These are phyloP conservation scores for Metarhizium rileyi DNA, from an alignment of 2,329 filamentous ascomycete genomes.

Conservation along the genomic window DNA sequence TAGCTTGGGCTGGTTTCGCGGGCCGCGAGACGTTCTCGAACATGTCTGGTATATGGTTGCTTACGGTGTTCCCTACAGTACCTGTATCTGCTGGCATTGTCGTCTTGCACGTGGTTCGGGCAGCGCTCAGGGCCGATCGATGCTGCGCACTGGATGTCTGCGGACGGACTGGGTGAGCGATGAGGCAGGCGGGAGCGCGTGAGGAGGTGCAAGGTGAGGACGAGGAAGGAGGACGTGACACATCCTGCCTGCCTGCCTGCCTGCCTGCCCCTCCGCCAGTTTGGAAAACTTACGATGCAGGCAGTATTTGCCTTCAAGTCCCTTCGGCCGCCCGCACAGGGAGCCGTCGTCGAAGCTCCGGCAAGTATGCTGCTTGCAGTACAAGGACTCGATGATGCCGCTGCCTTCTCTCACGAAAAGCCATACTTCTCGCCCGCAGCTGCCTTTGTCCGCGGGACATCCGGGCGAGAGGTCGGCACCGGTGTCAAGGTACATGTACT, in stretches of 20 bases:
- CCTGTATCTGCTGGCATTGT: neutral
- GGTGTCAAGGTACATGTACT: neutral
- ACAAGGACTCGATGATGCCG: neutral
- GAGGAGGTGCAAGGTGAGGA: neutral
- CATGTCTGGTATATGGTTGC: neutral
- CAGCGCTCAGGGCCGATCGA: neutral
- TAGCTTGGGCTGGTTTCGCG: neutral
- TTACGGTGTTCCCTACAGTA: neutral
- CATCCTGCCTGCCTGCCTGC: neutral
- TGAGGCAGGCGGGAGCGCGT: too few relatives aligned
- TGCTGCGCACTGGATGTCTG: neutral
- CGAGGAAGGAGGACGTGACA: neutral
- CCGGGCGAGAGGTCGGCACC: neutral
- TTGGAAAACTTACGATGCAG: neutral
- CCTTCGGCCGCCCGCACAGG: neutral
- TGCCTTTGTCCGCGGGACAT: neutral
- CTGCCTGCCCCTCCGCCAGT: too few relatives aligned
- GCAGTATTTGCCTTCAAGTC: neutral
- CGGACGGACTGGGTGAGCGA: too few relatives aligned
- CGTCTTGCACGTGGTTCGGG: neutral
- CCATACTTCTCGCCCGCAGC: neutral
- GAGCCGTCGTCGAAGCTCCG: neutral
- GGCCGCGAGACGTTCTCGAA: too few relatives aligned
- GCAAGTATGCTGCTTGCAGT: slow-evolving; percentile 5
- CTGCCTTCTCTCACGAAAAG: neutral